Evolutionary conservation across 352 stramenopile species (phyloP), one percentile per base, ranked within the genome.

Genomic region (Phytophthora pini): DNA sequence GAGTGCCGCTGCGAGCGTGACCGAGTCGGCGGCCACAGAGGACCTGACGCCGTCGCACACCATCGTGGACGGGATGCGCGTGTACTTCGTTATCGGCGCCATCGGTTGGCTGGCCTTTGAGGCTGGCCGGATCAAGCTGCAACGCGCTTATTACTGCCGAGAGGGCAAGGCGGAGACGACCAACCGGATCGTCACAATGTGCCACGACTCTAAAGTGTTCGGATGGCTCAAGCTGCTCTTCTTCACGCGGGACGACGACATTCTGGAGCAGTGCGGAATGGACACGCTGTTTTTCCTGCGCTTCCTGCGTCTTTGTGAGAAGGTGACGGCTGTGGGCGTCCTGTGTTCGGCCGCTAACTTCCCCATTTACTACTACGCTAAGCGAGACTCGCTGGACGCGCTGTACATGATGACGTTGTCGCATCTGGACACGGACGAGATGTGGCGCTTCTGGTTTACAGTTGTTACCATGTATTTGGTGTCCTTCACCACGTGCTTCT

Each of bases 201-300:
- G 70, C 13, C 79, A 78, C 40, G 56, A 63, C 10, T 31, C 72
- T 3, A 72, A 72, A 49, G 60, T 79, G 2, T 84, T 92, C 44
- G 60, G 46, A 1, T 95, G 85, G 85, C 56, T 92, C 15, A 72
- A 57, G 45, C 61, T 83, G 40, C 68, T 92, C 27, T 89, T 88
- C 55, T 65, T 54, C 15, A 83, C 77, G 5, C 80, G 75, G 24
- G 87, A 95, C 69, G 85, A 95, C 47, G 78, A 80, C 3, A 48
- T 95, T 3, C 66, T 93, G 36, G 74, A 89, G 55, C 65, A 76
- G 13, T 93, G 87, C 54, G 87, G 87, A 7, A 80, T 95, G 61
- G 84, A 93, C 64, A 92, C 87, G 57, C 74, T 95, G 27, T 90
- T 93, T 61, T 90, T 92, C 31, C 59, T 95, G 34, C 87, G 87